Evolutionary conservation across 768 basidiomycete species (phyloP), one percentile per base, ranked within the genome.

Genomic region (Tubosaeta sp.): DNA sequence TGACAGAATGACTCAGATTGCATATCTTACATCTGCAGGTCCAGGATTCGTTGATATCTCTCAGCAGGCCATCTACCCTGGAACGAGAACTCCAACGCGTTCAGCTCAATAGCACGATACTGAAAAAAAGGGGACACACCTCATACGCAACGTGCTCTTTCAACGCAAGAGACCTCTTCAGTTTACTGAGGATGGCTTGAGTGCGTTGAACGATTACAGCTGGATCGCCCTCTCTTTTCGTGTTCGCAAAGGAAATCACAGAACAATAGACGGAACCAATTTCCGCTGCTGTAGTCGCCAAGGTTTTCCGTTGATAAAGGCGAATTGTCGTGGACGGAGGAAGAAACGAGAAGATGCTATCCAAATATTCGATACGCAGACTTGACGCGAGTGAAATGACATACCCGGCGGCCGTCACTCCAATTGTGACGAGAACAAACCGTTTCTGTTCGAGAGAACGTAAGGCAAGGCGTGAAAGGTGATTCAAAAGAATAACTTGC

Each of bases 351-450:
- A 83, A 76, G n/a, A 88, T 65, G 54, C 87, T 85, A 57, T 1
- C 31, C 49, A 26, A 52, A 11, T 0, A 7, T 26, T 59, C 29
- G 65, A 17, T 35, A 55, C 9, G 9, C 31, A 11, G 43, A 11
- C 3, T 42, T 22, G 14, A 11, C 1, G 4, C 0, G 7, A 46
- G 16, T 5, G 2, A 4, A 33, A 33, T 25, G 9, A 67, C 78
- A 56, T 67, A 85, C 89, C 88, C 91, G 2, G 91, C 91, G 12
- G 85, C 84, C 8, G 79, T 71, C n/a, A 93, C 88, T 0, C 91
- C 91, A 9, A 73, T 74, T 1, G 79, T 71, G 1, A 93, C 91
- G 10, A 88, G 74, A 2, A 86, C 71, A 51, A 88, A 86, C 1
- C 88, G 82, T 45, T 72, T 74, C 86, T 87, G 57, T 13, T 34